A percentile compares a stretch with the other conserved stretches of the same genome.
phyloP scores from a whole-genome alignment of 2,329 filamentous ascomycete genomes.

The Colletotrichum noveboracense region DNA sequence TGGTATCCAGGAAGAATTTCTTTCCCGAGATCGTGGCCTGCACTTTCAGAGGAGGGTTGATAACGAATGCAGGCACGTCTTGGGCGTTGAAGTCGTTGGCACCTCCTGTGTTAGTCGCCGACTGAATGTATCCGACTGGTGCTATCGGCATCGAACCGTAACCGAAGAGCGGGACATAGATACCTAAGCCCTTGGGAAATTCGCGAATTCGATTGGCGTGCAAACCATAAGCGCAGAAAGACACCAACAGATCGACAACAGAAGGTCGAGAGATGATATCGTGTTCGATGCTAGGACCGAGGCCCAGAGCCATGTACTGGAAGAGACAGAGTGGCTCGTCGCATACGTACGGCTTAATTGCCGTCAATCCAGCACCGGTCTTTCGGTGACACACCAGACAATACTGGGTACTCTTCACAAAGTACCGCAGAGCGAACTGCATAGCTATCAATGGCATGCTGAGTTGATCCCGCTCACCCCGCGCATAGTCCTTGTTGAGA shows the following conservation, averaged over 20 bases:
- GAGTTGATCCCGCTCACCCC: slow-evolving; percentile 21
- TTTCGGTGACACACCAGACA: slow-evolving; percentile 84
- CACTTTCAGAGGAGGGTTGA: slow-evolving; percentile 1
- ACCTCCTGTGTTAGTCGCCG: not conserved
- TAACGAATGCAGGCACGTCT: not conserved
- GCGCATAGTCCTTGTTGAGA: slow-evolving; percentile 6
- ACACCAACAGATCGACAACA: slow-evolving; percentile 84
- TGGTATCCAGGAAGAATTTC: slow-evolving; percentile 30
- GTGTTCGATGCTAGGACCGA: slow-evolving; percentile 85
- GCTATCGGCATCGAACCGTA: not conserved
- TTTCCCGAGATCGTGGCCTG: not conserved
- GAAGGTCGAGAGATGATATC: slow-evolving; percentile 80
- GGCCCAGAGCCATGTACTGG: slow-evolving; percentile 86
- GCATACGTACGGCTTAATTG: slow-evolving; percentile 82
- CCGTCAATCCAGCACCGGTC: slow-evolving; percentile 65
- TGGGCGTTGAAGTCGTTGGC: not conserved
- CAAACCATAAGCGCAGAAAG: slow-evolving; percentile 75
- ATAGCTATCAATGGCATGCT: slow-evolving; percentile 66
- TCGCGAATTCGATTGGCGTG: slow-evolving; percentile 41
- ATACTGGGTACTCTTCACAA: slow-evolving; percentile 83
- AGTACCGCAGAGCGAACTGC: slow-evolving; percentile 79
- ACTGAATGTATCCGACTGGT: not conserved
- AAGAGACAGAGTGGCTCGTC: slow-evolving; percentile 77
- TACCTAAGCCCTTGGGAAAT: slow-evolving; percentile 46
- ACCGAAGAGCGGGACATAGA: slow-evolving; percentile 33